Evolutionary conservation across 192 early-diverging fungal species (phyloP).

Genomic region (Dissophora ornata): DNA sequence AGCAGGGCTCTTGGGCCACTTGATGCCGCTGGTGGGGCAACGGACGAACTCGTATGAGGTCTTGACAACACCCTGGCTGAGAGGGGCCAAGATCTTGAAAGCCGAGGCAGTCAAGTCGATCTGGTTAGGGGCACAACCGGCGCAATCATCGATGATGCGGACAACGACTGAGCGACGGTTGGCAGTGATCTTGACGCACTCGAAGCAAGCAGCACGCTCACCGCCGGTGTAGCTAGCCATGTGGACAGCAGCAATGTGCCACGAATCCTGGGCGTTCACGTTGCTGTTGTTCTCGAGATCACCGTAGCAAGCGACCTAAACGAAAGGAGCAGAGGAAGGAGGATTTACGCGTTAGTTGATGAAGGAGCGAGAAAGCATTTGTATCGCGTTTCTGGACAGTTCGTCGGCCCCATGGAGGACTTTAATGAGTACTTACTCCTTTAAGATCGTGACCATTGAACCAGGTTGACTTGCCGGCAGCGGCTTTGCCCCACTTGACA

Average conservation of each 20-base stretch:
- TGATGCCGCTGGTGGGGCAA: constrained; percentile 27
- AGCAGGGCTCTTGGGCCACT: constrained; percentile 35
- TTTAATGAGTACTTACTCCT: constrained; percentile 12
- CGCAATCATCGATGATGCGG: constrained; percentile 45
- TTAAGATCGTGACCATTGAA: constrained; percentile 32
- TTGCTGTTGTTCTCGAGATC: constrained; percentile 28
- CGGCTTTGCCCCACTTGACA: constrained; percentile 11
- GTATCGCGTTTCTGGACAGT: too few species aligned
- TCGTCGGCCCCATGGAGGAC: background rate
- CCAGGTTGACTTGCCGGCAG: constrained; percentile 37
- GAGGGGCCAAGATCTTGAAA: constrained; percentile 12
- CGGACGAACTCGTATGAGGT: constrained; percentile 23
- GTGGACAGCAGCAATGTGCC: constrained; percentile 44
- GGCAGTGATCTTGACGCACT: constrained; percentile 42
- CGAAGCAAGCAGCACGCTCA: constrained; percentile 20
- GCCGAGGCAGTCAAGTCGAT: constrained; percentile 34
- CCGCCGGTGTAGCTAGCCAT: constrained; percentile 3
- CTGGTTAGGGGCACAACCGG: constrained; percentile 12
- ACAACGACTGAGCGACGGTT: constrained; percentile 23
- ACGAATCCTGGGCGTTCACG: constrained; percentile 23
- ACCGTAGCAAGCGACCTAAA: constrained; percentile 39
- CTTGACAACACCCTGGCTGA: constrained; percentile 20
- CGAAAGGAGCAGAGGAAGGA: background rate
- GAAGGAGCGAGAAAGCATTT: background rate
- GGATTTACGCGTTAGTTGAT: background rate